A percentile compares a stretch with the other conserved stretches of the same genome.
Conservation (phyloP, 2,329 filamentous ascomycete genomes). For the Fonsecaea pedrosoi region DNA sequence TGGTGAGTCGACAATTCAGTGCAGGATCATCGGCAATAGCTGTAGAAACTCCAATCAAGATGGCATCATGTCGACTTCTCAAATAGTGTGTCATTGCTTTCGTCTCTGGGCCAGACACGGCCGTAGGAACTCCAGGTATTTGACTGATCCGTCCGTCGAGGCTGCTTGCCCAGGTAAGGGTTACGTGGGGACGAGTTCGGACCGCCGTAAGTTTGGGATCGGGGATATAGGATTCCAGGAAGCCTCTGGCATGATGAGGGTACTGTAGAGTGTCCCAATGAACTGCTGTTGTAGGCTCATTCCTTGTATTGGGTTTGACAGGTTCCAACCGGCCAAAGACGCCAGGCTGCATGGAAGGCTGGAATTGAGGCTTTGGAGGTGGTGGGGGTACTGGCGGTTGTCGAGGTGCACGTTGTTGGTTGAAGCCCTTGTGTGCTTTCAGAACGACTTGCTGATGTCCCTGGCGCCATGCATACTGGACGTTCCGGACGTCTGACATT, state of each 20-base stretch:
- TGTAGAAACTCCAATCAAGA: conserved; percentile 83
- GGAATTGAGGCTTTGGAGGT: conserved; percentile 25
- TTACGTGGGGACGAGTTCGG: conserved; percentile 63
- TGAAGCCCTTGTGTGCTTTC: conserved; percentile 53
- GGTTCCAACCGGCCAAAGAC: conserved; percentile 34
- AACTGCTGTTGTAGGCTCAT: conserved; percentile 34
- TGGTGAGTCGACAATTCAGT: conserved; percentile 78
- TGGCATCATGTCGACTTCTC: conserved; percentile 80
- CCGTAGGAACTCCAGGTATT: conserved; percentile 78
- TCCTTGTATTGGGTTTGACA: conserved; percentile 23
- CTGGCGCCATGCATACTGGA: conserved; percentile 56
- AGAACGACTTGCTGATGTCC: conserved; percentile 53
- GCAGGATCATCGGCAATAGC: conserved; percentile 83
- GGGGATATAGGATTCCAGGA: conserved; percentile 62
- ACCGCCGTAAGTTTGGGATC: conserved; percentile 41
- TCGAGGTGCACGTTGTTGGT: conserved; percentile 28
- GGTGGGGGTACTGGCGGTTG: conserved; percentile 31
- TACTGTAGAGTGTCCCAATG: conserved; percentile 52
- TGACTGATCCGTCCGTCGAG: conserved; percentile 82
- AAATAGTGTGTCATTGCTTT: conserved; percentile 95
- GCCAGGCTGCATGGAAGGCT: conserved; percentile 29
- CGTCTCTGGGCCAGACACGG: conserved; percentile 79
- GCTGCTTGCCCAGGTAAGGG: conserved; percentile 88
- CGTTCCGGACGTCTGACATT: conserved; percentile 56
- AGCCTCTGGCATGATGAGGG: conserved; percentile 52